phyloP scores from a whole-genome alignment of 78 protist species.

The Chrysochromulina parva region DNA sequence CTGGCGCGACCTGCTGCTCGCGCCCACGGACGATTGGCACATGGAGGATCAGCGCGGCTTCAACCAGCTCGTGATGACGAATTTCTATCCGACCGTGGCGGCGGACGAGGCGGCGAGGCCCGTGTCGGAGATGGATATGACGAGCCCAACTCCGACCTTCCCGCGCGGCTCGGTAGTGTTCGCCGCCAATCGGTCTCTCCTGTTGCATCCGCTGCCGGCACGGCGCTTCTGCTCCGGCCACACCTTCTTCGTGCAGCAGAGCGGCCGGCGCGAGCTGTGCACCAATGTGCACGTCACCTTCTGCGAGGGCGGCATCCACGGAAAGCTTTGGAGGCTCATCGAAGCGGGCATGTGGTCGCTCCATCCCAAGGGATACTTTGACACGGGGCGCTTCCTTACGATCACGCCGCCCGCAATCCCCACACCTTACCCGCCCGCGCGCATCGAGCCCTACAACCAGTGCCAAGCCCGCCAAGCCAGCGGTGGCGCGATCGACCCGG shows the following conservation, averaged over 20 bases:
- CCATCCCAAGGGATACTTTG: background rate
- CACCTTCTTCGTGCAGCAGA: constrained; percentile 25
- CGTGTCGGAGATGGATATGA: background rate
- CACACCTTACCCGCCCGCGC: background rate
- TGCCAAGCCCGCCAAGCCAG: background rate
- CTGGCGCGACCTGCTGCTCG: background rate
- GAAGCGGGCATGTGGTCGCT: constrained; percentile 3
- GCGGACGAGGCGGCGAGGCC: too few relatives aligned
- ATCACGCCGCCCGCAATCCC: background rate
- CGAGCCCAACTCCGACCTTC: background rate
- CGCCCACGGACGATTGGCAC: constrained; percentile 18
- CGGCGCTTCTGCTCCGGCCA: background rate
- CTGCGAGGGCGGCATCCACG: constrained; percentile 22
- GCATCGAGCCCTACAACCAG: background rate
- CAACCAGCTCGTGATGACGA: background rate
- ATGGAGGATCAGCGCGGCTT: constrained; percentile 11
- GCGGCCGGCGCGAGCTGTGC: background rate
- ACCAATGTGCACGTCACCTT: constrained; percentile 6
- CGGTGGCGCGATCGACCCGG: background rate
- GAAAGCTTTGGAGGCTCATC: background rate
- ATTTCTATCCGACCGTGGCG: too few relatives aligned
- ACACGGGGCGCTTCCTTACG: background rate
- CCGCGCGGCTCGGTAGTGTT: background rate
- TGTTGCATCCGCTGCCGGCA: background rate
- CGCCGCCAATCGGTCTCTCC: background rate